These are phyloP conservation scores for Fraxinus anomala DNA, from an alignment of 257 asterid genomes.

Conservation along the genomic window DNA sequence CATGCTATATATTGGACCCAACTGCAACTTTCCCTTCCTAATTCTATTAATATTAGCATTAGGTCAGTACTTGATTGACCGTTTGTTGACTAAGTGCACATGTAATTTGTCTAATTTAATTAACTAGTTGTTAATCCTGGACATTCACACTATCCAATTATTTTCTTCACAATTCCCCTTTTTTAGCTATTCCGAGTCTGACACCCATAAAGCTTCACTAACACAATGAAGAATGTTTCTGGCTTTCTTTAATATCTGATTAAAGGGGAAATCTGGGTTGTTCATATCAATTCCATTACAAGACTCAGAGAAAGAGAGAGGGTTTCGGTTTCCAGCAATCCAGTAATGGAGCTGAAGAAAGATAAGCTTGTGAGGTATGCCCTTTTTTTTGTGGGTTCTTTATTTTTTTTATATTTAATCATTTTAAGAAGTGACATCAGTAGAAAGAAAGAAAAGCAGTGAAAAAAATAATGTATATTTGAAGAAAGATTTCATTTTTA, in stretches of 20 bases:
- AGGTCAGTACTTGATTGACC: not conserved
- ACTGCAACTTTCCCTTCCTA: not conserved
- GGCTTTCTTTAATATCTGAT: constrained; percentile 28
- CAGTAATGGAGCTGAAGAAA: constrained; percentile 61
- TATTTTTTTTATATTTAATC: not conserved
- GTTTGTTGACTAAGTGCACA: not conserved
- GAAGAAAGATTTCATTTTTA: not conserved
- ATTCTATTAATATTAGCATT: not conserved
- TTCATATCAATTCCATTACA: constrained; percentile 19
- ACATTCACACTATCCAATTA: constrained; percentile 10
- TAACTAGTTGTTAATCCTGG: constrained; percentile 13
- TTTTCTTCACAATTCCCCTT: no score
- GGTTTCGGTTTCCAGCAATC: constrained; percentile 27
- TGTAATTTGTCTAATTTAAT: not conserved
- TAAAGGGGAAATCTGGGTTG: constrained; percentile 22
- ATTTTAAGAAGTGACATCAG: not conserved
- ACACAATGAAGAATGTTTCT: constrained; percentile 39
- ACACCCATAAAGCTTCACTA: constrained; percentile 30
- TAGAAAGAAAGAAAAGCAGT: not conserved
- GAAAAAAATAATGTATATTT: not conserved
- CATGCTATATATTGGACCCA: not conserved
- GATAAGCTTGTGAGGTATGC: constrained; percentile 82
- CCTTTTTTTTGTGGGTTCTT: constrained; percentile 16
- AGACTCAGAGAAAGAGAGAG: constrained; percentile 17
- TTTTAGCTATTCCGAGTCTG: constrained; percentile 25